Percentiles rank a stretch among this genome's conserved stretches.
Conservation (phyloP, 805 yeast genomes). For the Wickerhamiella domercqiae region DNA sequence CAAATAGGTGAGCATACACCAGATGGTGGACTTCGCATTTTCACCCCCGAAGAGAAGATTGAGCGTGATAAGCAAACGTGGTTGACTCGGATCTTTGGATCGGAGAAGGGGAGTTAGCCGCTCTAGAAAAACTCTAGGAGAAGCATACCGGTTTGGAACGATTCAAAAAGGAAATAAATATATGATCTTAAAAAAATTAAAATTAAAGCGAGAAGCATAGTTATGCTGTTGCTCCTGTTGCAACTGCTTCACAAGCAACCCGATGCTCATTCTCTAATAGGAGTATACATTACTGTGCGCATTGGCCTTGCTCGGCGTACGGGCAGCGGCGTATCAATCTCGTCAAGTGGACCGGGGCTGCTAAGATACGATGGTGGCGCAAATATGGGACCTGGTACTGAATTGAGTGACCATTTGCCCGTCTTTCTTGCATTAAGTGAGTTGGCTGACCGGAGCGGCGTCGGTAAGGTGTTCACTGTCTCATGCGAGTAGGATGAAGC, state of each 20-base stretch:
- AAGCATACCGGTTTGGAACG: neutral
- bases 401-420: neutral
- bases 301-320: neutral
- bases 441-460: neutral
- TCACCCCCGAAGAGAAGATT: slow-evolving; percentile 29
- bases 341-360: neutral
- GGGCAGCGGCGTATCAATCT: neutral
- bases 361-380: neutral
- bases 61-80: slow-evolving; percentile 27
- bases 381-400: neutral
- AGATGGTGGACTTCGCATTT: slow-evolving; percentile 32
- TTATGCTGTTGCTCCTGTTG: too few relatives aligned
- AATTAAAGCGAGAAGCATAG: neutral
- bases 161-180: neutral
- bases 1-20: slow-evolving; percentile 33
- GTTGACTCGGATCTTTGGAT: slow-evolving; percentile 32
- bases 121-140: too few relatives aligned
- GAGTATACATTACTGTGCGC: too few relatives aligned
- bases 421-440: neutral
- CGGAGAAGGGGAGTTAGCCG: slow-evolving; percentile 21
- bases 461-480: neutral
- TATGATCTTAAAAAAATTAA: neutral
- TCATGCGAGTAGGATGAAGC: too few relatives aligned
- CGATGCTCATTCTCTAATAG: too few relatives aligned
- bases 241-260: too few relatives aligned